These are phyloP conservation scores for Discostella stelligeroides DNA, from an alignment of 108 stramenopile genomes.

Conservation along the genomic window DNA sequence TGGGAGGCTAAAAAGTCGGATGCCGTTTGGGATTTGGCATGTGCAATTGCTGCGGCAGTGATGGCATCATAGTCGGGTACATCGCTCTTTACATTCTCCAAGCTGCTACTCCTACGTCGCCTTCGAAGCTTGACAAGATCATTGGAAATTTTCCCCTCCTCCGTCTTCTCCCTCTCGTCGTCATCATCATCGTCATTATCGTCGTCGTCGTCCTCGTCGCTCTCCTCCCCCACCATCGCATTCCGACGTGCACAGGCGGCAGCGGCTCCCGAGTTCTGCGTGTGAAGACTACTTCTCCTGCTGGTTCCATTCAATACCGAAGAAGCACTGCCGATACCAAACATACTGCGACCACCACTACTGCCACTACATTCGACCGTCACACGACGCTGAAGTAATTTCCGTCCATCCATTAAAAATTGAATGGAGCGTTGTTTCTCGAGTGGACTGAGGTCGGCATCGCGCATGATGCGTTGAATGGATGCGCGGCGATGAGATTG, in stretches of 20 bases:
- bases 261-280: too few species aligned
- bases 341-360: constrained; percentile 4
- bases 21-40: not conserved
- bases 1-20: constrained; percentile 6
- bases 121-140: not conserved
- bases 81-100: not conserved
- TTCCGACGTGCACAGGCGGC: not conserved
- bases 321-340: not conserved
- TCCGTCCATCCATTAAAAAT: constrained; percentile 81
- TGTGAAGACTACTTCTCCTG: not conserved
- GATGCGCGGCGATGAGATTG: constrained; percentile 64
- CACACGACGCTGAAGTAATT: not conserved
- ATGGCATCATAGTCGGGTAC: constrained; percentile 2
- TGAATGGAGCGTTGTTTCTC: constrained; percentile 81
- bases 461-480: constrained; percentile 73
- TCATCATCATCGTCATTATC: not conserved
- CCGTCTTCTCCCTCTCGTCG: not conserved
- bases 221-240: not conserved
- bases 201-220: not conserved
- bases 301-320: not conserved
- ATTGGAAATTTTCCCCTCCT: not conserved
- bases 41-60: constrained; percentile 5
- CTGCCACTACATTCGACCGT: constrained; percentile 1
- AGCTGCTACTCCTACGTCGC: constrained; percentile 14
- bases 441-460: constrained; percentile 49